Percentiles rank a stretch among this genome's conserved stretches.
These are phyloP conservation scores for Ogataea nitratoaversa DNA, from an alignment of 805 yeast species.

Conservation along the genomic window DNA sequence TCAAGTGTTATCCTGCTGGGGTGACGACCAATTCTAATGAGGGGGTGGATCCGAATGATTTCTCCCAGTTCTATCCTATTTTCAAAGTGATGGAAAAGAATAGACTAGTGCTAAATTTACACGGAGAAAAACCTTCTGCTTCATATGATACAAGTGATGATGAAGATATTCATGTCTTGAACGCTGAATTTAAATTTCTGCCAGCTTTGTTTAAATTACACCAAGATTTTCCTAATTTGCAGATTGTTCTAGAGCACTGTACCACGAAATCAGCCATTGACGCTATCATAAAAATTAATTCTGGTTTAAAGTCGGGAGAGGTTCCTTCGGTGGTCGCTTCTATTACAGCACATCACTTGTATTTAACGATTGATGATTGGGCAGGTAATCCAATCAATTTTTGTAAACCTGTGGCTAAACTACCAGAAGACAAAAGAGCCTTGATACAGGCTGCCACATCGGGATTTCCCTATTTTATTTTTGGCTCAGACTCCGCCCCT, in stretches of 20 bases:
- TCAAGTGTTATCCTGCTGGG: constrained; percentile 98
- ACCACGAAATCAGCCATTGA: constrained; percentile 87
- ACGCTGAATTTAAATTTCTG: constrained; percentile 88
- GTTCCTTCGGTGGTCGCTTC: constrained; percentile 75
- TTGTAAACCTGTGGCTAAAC: constrained; percentile 97
- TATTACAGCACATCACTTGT: constrained; percentile 93
- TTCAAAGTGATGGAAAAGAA: constrained; percentile 84
- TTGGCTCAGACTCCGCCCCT: constrained; percentile 98
- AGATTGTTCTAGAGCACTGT: constrained; percentile 90
- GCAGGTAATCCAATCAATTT: constrained; percentile 93
- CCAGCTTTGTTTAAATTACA: constrained; percentile 85
- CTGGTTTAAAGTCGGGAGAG: constrained; percentile 28
- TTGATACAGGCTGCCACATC: constrained; percentile 83
- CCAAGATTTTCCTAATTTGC: constrained; percentile 75
- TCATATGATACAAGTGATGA: constrained; percentile 34
- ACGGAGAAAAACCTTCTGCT: constrained; percentile 88
- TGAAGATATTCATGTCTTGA: constrained; percentile 79
- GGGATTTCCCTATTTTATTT: constrained; percentile 89
- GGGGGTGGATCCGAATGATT: constrained; percentile 93
- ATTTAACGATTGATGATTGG: constrained; percentile 88
- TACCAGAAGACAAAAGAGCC: constrained; percentile 80
- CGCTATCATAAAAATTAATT: constrained; percentile 64
- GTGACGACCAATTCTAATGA: constrained; percentile 94
- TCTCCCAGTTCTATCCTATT: constrained; percentile 81
- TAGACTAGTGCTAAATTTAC: constrained; percentile 76